Base-by-base conservation (phyloP, 192 early-diverging fungal species). In the Piromyces sp. region DNA sequence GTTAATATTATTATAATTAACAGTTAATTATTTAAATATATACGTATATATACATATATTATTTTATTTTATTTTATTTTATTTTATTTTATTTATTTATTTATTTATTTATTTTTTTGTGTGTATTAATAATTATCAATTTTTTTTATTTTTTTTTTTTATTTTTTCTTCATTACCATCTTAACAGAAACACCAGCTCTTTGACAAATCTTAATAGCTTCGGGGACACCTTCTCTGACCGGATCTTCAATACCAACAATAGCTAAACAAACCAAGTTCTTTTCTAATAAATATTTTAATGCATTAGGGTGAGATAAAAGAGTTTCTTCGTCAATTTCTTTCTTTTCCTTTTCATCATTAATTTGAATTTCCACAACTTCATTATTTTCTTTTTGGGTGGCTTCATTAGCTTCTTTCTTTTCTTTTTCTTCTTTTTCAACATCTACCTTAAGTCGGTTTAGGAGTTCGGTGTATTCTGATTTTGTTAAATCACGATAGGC, bases 211-310 rank as follows among this genome's bases (percentile, higher is more conserved):
- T 87, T 85, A 28, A 97, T 94, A 80, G 94, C 91, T 85, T 93
- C 89, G n/a, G 89, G 87, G 13, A 95, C 95, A 79, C 90, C 93
- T 15, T 92, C 90, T 68, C 96, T 90, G 15, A 96, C 89, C 36
- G 94, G 96, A 87, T 97, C 96, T 86, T 93, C 87, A 82, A 97
- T 96, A 80, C 95, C 95, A 42, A 95, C 89, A 22, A 97, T 86
- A 37, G 92, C 93, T 30, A 95, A 83, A 82, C 90, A 89, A 31
- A 91, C 83, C 4, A 95, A 83, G 79, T 90, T 87, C 30, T 84
- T 30, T 81, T 36, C 82, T 81, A 82, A 81, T 30, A 30, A 30
- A 16, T 30, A 81, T 51, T 51, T 51, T 51, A 51, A 51, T 3
- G 42, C 42, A 51, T 51, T 81, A 28, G 82, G 30, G 16, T 30